Conservation (phyloP, 148 eudicot species). For the Fagopyrum esculentum region DNA sequence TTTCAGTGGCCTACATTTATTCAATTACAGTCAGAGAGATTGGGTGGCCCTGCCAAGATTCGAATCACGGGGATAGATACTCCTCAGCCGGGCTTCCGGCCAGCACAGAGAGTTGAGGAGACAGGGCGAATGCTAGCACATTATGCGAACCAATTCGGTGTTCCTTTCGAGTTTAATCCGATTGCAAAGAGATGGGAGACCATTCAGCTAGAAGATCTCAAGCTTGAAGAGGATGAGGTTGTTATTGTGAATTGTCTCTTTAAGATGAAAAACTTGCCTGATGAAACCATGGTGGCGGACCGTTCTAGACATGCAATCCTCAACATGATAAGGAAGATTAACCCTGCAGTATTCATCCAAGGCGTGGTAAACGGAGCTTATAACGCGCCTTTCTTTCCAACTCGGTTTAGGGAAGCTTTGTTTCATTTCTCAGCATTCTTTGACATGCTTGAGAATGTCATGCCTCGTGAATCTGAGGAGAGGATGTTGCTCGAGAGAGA, state of each 20-base stretch:
- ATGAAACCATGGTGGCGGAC: slow-evolving; percentile 43
- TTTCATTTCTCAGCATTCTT: slow-evolving; percentile 61
- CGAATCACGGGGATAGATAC: slow-evolving; percentile 63
- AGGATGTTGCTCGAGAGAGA: slow-evolving; percentile 53
- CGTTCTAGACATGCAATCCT: slow-evolving; percentile 44
- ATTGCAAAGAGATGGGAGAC: slow-evolving; percentile 62
- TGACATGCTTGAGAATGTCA: slow-evolving; percentile 57
- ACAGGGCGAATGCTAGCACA: slow-evolving; percentile 51
- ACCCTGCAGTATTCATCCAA: slow-evolving; percentile 48
- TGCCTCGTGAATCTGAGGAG: slow-evolving; percentile 43
- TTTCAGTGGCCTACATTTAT: slow-evolving; percentile 71
- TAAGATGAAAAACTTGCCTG: slow-evolving; percentile 47
- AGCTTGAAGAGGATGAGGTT: slow-evolving; percentile 46
- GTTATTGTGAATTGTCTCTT: slow-evolving; percentile 54
- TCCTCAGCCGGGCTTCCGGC: slow-evolving; percentile 64
- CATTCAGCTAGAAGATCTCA: slow-evolving; percentile 44
- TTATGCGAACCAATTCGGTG: slow-evolving; percentile 45
- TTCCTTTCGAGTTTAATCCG: slow-evolving; percentile 54
- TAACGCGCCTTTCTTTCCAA: slow-evolving; percentile 52
- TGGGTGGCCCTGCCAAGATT: slow-evolving; percentile 50
- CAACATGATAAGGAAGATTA: slow-evolving; percentile 37
- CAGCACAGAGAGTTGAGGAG: slow-evolving; percentile 53
- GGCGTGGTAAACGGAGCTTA: slow-evolving; percentile 60
- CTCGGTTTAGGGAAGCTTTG: slow-evolving; percentile 62
- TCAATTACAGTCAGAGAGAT: slow-evolving; percentile 37